These are phyloP conservation scores for Apiotrichum gamsii DNA, from an alignment of 1,284 basidiomycete species.

Conservation along the genomic window DNA sequence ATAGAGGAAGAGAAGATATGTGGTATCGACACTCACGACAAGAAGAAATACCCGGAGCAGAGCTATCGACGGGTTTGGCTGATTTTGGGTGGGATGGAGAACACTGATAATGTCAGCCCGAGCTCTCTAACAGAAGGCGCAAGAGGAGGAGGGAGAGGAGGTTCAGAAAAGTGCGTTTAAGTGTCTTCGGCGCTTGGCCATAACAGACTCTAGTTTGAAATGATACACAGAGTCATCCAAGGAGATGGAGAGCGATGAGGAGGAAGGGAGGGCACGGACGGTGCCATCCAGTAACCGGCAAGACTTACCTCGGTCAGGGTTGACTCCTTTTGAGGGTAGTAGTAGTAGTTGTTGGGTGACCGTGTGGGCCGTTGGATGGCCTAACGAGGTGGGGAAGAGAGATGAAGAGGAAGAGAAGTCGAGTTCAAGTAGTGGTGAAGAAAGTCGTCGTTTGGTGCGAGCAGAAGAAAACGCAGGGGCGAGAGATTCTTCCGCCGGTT, in stretches of 20 bases:
- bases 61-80: conserved; percentile 4
- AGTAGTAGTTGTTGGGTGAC: neutral
- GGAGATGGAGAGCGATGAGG: conserved; percentile 5
- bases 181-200: conserved; percentile 47
- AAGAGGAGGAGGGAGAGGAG: conserved; percentile 1
- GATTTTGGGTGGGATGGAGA: no score
- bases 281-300: neutral
- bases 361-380: neutral
- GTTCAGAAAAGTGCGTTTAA: conserved; percentile 47
- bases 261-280: neutral
- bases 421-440: no score
- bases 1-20: neutral
- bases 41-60: conserved; percentile 1
- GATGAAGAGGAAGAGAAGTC: no score
- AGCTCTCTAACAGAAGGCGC: neutral
- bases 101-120: conserved; percentile 1
- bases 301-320: conserved; percentile 9
- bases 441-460: no score
- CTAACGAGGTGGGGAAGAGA: neutral
- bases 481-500: no score
- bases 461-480: no score
- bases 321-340: conserved; percentile 5
- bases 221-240: conserved; percentile 46
- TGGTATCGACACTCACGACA: no score
- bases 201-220: conserved; percentile 50